phyloP scores from a whole-genome alignment of 441 rosid genomes.

The Biscutella laevigata region DNA sequence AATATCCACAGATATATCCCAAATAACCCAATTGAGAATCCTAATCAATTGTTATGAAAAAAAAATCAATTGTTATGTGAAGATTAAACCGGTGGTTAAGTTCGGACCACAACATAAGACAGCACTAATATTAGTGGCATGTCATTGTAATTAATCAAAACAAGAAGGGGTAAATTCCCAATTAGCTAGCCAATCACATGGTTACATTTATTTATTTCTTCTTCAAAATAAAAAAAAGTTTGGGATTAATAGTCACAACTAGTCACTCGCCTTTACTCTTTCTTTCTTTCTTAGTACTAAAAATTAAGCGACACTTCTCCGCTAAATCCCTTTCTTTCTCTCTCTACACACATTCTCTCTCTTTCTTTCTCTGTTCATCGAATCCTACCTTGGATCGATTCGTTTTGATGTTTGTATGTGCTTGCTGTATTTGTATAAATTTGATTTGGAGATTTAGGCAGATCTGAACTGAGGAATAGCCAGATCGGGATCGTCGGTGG shows the following conservation, averaged over 20 bases:
- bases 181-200: no score
- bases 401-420: neutral
- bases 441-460: constrained; percentile 20
- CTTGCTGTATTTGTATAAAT: neutral
- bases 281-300: neutral
- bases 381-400: constrained; percentile 12
- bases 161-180: no score
- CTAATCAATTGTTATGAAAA: no score
- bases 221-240: no score
- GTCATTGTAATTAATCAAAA: no score
- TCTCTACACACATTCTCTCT: constrained; percentile 10
- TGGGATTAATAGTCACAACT: constrained; percentile 25
- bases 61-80: no score
- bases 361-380: neutral
- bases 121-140: no score
- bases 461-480: constrained; percentile 35
- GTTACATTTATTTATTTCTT: no score
- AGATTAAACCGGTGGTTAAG: no score
- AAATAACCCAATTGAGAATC: no score
- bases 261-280: constrained; percentile 22
- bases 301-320: constrained; percentile 34
- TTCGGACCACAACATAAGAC: no score
- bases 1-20: no score
- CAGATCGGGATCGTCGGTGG: constrained; percentile 34
- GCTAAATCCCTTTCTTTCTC: constrained; percentile 23